Percentiles rank a stretch among this genome's conserved stretches.
These are phyloP conservation scores for Prunus yedoensis DNA, from an alignment of 331 rosid genomes.

Conservation along the genomic window DNA sequence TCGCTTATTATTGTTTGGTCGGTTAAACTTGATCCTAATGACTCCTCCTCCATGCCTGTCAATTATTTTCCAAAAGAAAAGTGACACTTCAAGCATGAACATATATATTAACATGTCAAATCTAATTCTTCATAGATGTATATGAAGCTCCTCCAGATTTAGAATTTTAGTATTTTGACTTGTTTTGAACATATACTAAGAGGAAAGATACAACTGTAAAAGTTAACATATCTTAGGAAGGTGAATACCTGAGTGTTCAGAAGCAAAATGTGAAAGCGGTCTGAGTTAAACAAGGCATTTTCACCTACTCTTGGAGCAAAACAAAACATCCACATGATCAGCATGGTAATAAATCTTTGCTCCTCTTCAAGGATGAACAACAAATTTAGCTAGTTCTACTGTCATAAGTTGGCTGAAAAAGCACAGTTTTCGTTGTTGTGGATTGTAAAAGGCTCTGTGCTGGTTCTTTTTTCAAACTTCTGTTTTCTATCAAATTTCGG, in stretches of 20 bases:
- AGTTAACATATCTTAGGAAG: background rate
- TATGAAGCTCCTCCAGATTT: background rate
- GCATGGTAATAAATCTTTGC: background rate
- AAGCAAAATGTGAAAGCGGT: background rate
- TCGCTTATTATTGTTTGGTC: background rate
- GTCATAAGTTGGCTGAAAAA: slow-evolving; percentile 16
- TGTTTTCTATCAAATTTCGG: slow-evolving; percentile 15
- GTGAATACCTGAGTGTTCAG: background rate
- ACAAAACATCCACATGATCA: background rate
- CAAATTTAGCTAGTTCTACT: background rate
- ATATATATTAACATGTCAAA: background rate
- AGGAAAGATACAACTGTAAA: background rate
- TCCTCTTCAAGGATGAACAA: background rate
- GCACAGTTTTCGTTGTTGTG: background rate
- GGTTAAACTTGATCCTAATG: background rate
- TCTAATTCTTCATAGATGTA: background rate
- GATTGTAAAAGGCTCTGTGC: slow-evolving; percentile 31
- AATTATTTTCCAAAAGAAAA: background rate
- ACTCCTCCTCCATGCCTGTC: background rate
- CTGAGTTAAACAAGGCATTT: background rate
- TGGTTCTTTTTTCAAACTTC: slow-evolving; percentile 29
- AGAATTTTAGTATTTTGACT: background rate
- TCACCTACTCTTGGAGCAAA: background rate
- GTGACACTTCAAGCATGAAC: background rate
- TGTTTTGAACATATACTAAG: background rate